phyloP scores from a whole-genome alignment of 768 basidiomycete genomes.

The Collybia sp. region DNA sequence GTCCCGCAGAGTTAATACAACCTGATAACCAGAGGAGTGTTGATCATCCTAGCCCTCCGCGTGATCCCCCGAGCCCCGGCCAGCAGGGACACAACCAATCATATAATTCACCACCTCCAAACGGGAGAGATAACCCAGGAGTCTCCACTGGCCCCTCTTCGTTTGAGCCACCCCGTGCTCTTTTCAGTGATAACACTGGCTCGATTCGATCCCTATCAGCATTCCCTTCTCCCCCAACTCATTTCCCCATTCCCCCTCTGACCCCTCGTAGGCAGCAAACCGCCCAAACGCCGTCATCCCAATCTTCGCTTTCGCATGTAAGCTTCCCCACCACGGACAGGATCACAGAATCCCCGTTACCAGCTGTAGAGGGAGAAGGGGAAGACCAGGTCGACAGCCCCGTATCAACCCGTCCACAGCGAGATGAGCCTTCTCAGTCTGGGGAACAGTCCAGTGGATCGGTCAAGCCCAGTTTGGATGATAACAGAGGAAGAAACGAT shows the following conservation, averaged over 20 bases:
- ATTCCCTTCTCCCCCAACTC: slow-evolving; percentile 70
- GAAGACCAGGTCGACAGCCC: background rate
- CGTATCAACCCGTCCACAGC: background rate
- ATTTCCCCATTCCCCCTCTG: slow-evolving; percentile 61
- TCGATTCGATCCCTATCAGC: slow-evolving; percentile 69
- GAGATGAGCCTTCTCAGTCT: background rate
- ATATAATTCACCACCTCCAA: no score
- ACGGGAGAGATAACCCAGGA: background rate
- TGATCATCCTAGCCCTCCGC: no score
- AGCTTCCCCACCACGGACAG: slow-evolving; percentile 14
- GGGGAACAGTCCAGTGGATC: background rate
- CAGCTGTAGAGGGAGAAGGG: slow-evolving; percentile 9
- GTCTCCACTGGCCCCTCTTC: slow-evolving; percentile 17
- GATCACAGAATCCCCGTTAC: slow-evolving; percentile 18
- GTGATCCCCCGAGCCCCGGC: background rate
- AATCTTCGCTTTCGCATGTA: slow-evolving; percentile 19
- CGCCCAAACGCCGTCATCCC: slow-evolving; percentile 18
- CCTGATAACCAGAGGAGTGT: no score
- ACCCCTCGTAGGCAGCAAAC: slow-evolving; percentile 17
- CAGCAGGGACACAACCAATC: background rate
- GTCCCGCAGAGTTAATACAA: no score
- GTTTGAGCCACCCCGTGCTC: slow-evolving; percentile 31
- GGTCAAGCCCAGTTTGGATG: background rate
- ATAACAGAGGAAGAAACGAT: background rate
- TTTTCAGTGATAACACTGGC: slow-evolving; percentile 36